A percentile compares a stretch with the other conserved stretches of the same genome.
These are phyloP conservation scores for Begonia masoniana DNA, from an alignment of 306 rosid species.

Conservation along the genomic window DNA sequence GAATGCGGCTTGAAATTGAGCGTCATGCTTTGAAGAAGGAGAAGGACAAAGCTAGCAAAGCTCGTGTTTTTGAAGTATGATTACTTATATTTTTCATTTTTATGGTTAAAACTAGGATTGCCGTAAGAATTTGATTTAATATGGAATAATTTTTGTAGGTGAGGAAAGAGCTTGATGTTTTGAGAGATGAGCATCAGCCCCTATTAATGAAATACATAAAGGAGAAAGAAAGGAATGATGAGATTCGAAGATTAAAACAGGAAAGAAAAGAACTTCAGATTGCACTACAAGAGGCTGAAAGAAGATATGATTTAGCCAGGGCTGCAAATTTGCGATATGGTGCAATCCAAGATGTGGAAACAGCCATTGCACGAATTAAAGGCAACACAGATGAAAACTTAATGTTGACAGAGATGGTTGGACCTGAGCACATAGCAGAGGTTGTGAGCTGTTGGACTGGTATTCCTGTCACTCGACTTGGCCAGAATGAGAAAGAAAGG, in stretches of 20 bases:
- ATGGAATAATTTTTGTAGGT: constrained; percentile 28
- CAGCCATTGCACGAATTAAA: constrained; percentile 59
- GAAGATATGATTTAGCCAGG: constrained; percentile 83
- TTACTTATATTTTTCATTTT: too few species aligned
- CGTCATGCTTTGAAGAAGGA: constrained; percentile 81
- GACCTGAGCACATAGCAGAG: constrained; percentile 85
- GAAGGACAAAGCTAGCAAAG: constrained; percentile 89
- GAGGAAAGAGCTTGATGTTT: constrained; percentile 65
- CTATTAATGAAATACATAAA: constrained; percentile 68
- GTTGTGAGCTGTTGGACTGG: constrained; percentile 98
- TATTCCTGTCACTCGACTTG: constrained; percentile 86
- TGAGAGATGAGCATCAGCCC: constrained; percentile 89
- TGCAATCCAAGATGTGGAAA: constrained; percentile 78
- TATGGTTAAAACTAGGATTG: too few species aligned
- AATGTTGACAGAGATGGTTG: constrained; percentile 81
- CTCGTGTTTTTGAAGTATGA: constrained; percentile 73
- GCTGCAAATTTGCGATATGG: constrained; percentile 87
- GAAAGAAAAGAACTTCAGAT: constrained; percentile 65
- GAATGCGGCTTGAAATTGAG: constrained; percentile 76
- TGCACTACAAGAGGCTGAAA: constrained; percentile 79
- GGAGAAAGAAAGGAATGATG: constrained; percentile 77
- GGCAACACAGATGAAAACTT: constrained; percentile 50
- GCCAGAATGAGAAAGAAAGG: constrained; percentile 73
- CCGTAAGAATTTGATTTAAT: too few species aligned
- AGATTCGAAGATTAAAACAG: constrained; percentile 61